Percentiles rank a stretch among this genome's conserved stretches.
phyloP scores from a whole-genome alignment of 2,329 filamentous ascomycete genomes.

The Fusarium palustre region DNA sequence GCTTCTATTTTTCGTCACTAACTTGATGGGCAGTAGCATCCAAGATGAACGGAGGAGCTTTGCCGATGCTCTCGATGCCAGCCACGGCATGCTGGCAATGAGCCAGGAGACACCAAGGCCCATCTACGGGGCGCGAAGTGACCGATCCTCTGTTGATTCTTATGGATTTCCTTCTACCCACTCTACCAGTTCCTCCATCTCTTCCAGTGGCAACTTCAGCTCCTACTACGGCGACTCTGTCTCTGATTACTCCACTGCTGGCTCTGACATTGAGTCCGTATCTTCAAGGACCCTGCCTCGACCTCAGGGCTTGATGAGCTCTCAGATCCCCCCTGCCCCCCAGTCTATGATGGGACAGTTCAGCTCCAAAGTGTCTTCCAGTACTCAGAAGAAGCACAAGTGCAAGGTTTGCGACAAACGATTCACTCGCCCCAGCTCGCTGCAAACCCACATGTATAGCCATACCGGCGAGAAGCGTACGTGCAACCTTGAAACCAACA shows the following conservation, averaged over 20 bases:
- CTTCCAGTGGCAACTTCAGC: constrained; percentile 81
- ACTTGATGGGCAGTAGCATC: constrained; percentile 40
- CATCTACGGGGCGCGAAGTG: constrained; percentile 79
- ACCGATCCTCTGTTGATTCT: constrained; percentile 81
- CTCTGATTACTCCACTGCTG: constrained; percentile 91
- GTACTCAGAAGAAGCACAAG: constrained; percentile 99
- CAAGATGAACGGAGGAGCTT: constrained; percentile 74
- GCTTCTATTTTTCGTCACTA: constrained; percentile 1
- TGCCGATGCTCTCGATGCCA: constrained; percentile 90
- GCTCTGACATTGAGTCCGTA: constrained; percentile 86
- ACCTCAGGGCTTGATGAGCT: constrained; percentile 72
- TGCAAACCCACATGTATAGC: constrained; percentile 98
- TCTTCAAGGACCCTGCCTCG: constrained; percentile 85
- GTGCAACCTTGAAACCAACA: constrained; percentile 53
- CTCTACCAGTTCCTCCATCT: constrained; percentile 90
- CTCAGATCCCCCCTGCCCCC: constrained; percentile 80
- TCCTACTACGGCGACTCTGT: constrained; percentile 88
- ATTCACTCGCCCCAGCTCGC: constrained; percentile 91
- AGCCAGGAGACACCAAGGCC: constrained; percentile 94
- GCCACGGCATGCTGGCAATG: constrained; percentile 94
- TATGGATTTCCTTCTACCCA: constrained; percentile 91
- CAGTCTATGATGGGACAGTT: constrained; percentile 99
- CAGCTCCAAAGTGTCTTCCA: constrained; percentile 94
- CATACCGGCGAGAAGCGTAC: constrained; percentile 98
- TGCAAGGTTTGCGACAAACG: constrained; percentile 99